Evolutionary conservation across 768 basidiomycete genomes (phyloP), one percentile per base, ranked within the genome.

Genomic region (Suillus americanus): DNA sequence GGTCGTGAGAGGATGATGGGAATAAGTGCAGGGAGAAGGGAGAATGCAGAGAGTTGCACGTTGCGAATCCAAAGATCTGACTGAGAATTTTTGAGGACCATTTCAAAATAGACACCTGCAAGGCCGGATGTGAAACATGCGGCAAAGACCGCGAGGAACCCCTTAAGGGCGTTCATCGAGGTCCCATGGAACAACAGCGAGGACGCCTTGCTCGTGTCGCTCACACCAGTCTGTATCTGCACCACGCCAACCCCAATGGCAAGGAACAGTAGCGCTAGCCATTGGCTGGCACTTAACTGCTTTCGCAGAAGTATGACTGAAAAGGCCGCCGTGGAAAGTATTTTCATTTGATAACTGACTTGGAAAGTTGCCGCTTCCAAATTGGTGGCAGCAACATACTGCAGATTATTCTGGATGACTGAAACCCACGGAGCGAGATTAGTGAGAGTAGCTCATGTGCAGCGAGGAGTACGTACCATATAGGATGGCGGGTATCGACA

Each of bases 81-180:
- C 69, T 89, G 89, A 3, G 92, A 91, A 69, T 90, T 89, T 80
- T 97, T 99, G 68, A 96, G 81, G 41, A 95, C 95, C 91, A 97
- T 95, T 79, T 99, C 97, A 69, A 99, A 99, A 79, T 99, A 99
- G 33, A 98, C 96, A 7, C 96, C 96, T 0, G 96, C 96, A 53
- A 99, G 86, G 30, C 97, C 97, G 0, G 95, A 97, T 0, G 96
- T 97, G 74, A 97, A 88, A 80, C 97, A 99, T 0, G 97, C 95
- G 16, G 89, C 86, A 8, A 87, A 83, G 60, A 99, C 96, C 1
- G 97, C 97, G 56, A 91, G 72, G 78, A 99, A 96, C 0, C 97
- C 97, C 66, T 87, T 94, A 65, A 90, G 74, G 10, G 89, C 87
- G 66, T 89, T 85, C 94, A 97, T 96, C 41, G 84, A 80, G 68